Evolutionary conservation across 2,329 filamentous ascomycete species (phyloP), one percentile per base, ranked within the genome.

Genomic region (Gyromitra esculenta): DNA sequence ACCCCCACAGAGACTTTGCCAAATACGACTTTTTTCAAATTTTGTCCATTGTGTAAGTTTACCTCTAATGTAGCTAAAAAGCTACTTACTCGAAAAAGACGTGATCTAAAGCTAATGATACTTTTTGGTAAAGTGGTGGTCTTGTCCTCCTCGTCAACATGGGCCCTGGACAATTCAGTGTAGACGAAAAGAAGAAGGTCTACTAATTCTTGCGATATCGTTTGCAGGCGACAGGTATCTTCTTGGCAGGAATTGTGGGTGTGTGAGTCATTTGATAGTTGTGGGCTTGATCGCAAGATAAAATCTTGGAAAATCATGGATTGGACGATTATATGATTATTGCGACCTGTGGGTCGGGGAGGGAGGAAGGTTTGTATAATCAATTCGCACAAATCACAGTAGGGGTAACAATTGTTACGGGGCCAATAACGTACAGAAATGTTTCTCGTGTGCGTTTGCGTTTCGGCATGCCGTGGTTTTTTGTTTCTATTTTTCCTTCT

Each of bases 1-100:
- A 99, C 87, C 96, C 96, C 63, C 95, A 98, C 88, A 98, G 98
- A 89, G 96, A 99, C 85, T 99, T 99, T 83, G 96, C 96, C 87
- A 99, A 99, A 87, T 99, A 99, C 89, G 96, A 99, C 85, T 99
- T 99, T 88, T 99, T 99, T 91, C 96, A 99, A 87, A 97, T 98
- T 82, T 88, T 99, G 71, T 99, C 96, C 67, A 99, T 99, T 83
- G 95, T 98, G 88, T 89, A 88, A 84, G 88, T 86, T 66, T 57
- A 25, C 18, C 41, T 59, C 2, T 52, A 43, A n/a, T 48, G 25
- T 48, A 7, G 21, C 43, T 39, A 54, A 2, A 18, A 45, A 1
- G 2, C 13, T 25, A 35, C 31, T 18, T 59, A 18, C 37, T 8
- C 25, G 2, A 31, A 31, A 43, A 5, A 15, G 35, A 6, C n/a